These are phyloP conservation scores for Peronospora farinosa DNA, from an alignment of 352 stramenopile species.

Conservation along the genomic window DNA sequence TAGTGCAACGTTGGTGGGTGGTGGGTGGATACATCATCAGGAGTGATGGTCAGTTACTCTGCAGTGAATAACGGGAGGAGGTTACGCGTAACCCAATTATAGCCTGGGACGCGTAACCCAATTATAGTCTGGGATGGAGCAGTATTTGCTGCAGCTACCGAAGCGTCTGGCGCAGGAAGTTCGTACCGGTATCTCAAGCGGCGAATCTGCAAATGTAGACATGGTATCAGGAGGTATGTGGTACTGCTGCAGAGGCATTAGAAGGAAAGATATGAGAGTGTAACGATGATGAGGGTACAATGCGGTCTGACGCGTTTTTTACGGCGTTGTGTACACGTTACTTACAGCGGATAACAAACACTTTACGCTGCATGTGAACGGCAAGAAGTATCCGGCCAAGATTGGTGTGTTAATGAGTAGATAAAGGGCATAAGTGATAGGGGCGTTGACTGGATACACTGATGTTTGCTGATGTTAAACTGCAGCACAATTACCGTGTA, in stretches of 20 bases:
- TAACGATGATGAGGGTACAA: not conserved
- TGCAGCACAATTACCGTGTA: conserved; percentile 74
- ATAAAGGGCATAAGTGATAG: not conserved
- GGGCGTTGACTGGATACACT: not conserved
- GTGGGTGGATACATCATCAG: not conserved
- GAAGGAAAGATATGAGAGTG: conserved; percentile 4
- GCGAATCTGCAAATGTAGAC: conserved; percentile 58
- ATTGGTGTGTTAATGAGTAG: conserved; percentile 43
- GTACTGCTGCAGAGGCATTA: not conserved
- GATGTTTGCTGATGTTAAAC: conserved; percentile 4
- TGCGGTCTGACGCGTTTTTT: conserved; percentile 3
- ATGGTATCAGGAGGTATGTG: conserved; percentile 67
- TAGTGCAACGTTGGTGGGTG: not conserved
- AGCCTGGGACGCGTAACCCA: conserved; percentile 13
- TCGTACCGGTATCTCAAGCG: conserved; percentile 51
- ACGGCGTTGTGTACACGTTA: not conserved
- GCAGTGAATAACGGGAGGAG: not conserved
- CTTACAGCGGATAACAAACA: conserved; percentile 77
- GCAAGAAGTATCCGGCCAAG: conserved; percentile 71
- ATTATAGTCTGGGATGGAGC: conserved; percentile 47
- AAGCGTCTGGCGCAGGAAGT: conserved; percentile 74
- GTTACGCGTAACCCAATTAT: not conserved
- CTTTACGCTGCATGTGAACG: conserved; percentile 72
- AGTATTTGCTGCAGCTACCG: conserved; percentile 83
- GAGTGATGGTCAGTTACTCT: conserved; percentile 18